A percentile compares a stretch with the other conserved stretches of the same genome.
phyloP scores from a whole-genome alignment of 2,329 filamentous ascomycete genomes.

The Talaromyces rugulosus region DNA sequence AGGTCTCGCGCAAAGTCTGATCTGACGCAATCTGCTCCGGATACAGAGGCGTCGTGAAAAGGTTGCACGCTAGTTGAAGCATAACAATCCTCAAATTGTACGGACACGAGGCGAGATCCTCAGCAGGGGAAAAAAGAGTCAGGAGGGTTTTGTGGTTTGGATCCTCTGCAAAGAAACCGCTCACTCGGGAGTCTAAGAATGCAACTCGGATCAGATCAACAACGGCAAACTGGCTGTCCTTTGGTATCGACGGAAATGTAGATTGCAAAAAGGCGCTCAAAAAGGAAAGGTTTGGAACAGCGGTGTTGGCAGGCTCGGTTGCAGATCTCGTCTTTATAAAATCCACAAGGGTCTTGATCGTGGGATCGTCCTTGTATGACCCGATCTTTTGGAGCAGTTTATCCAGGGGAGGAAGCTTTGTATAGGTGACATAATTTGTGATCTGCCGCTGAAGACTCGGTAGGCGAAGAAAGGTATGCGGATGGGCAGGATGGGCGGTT shows the following conservation, averaged over 20 bases:
- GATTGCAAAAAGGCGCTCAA: constrained; percentile 61
- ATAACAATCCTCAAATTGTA: constrained; percentile 82
- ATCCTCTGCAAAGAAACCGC: constrained; percentile 80
- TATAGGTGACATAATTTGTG: constrained; percentile 66
- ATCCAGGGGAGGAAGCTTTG: constrained; percentile 74
- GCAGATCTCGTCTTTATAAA: constrained; percentile 65
- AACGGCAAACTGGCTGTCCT: constrained; percentile 69
- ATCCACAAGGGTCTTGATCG: constrained; percentile 60
- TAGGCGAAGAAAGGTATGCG: constrained; percentile 66
- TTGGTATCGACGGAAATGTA: constrained; percentile 53
- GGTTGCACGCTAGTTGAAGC: constrained; percentile 77
- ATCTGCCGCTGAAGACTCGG: constrained; percentile 64
- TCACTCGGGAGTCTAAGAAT: constrained; percentile 72
- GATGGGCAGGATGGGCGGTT: constrained; percentile 71
- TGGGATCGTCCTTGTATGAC: constrained; percentile 51
- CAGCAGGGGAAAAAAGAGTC: constrained; percentile 53
- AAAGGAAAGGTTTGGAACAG: constrained; percentile 64
- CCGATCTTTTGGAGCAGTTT: constrained; percentile 81
- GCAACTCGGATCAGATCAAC: constrained; percentile 81
- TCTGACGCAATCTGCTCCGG: constrained; percentile 58
- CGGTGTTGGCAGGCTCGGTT: constrained; percentile 59
- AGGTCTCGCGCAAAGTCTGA: constrained; percentile 49
- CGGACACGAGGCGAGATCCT: constrained; percentile 56
- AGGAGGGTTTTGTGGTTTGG: constrained; percentile 58
- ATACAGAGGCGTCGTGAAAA: constrained; percentile 74